Evolutionary conservation across 371 early-diverging fungal species (phyloP).

Genomic region (Apophysomyces ossiformis): DNA sequence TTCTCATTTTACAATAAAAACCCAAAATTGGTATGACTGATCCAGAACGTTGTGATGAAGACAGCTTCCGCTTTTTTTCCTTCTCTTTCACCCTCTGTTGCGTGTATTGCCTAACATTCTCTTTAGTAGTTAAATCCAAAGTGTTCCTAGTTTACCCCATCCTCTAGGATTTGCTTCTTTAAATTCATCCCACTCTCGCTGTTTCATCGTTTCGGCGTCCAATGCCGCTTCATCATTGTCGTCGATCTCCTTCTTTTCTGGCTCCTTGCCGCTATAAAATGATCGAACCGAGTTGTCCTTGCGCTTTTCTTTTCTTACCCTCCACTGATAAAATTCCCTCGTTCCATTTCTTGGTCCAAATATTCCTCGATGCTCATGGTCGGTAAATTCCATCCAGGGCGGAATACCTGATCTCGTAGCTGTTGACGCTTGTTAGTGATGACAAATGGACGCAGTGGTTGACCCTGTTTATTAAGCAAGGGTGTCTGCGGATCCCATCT

Average conservation of each 20-base stretch:
- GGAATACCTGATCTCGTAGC: conserved; percentile 81
- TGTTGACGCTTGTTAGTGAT: conserved; percentile 80
- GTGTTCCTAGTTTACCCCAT: conserved; percentile 71
- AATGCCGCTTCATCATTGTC: conserved; percentile 84
- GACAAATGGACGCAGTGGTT: conserved; percentile 87
- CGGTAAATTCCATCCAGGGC: conserved; percentile 88
- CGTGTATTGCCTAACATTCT: conserved; percentile 38
- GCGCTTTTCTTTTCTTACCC: conserved; percentile 54
- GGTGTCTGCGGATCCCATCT: conserved; percentile 54
- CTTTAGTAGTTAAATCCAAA: background rate
- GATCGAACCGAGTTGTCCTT: background rate
- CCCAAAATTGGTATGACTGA: too few relatives aligned
- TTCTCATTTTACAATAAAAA: too few relatives aligned
- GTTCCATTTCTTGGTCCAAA: conserved; percentile 80
- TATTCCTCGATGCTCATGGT: conserved; percentile 98
- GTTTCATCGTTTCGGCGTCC: conserved; percentile 83
- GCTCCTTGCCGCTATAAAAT: conserved; percentile 50
- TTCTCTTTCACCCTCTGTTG: conserved; percentile 42
- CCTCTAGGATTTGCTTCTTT: conserved; percentile 92
- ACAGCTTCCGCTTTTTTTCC: background rate
- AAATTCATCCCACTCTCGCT: conserved; percentile 92
- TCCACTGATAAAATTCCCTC: conserved; percentile 91
- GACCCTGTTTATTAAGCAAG: conserved; percentile 65
- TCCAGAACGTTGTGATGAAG: too few relatives aligned
- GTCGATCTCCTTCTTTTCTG: conserved; percentile 67